Base-by-base conservation (phyloP, 1,139 yeast genomes). In the Candida mesenterica region DNA sequence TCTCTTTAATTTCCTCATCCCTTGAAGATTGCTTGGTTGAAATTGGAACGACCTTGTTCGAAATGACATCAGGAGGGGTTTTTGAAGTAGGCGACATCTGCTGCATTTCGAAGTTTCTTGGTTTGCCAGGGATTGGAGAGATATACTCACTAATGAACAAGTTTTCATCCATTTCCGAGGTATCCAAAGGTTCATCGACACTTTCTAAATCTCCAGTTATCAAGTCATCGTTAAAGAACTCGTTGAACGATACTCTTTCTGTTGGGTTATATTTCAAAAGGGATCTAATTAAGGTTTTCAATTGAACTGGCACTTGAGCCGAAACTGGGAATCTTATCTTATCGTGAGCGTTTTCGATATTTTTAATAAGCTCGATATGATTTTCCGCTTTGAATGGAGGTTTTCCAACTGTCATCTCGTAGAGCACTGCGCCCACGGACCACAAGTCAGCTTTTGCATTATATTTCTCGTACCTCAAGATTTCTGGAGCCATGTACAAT, bases 401-500 rank as follows among this genome's bases (percentile, higher is more conserved):
- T 55, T 77, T 83, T 6, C 98, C 97, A 20, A 86, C 90, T 10
- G 88, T 75, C 96, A 92, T 89, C 60, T 92, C 98, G 58, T 83
- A 92, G 12, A 89, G 65, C 0, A 92, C 97, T 0, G 97, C 95
- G 3, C 98, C 98, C 4, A 92, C 96, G 2, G 97, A 88, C 98
- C 98, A 92, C 44, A 92, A 65, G 57, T 92, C 98, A 1, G 97
- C 97, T 57, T 89, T 90, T 3, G 97, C 98, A 51, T 90, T 89
- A 62, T 92, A 92, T 60, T 89, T 92, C 57, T 94, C 97, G 56
- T 88, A 89, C 44, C 95, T 73, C 50, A 92, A 70, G 33, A 92
- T 94, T 60, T 92, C 98, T 0, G 98, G 98, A 0, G 98, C 98
- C 98, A 92, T 92, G 59, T 94, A 92, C 31, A 92, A 65, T 1